Evolutionary conservation across 2,329 filamentous ascomycete species (phyloP).

Genomic region (Aspergillus terreus): DNA sequence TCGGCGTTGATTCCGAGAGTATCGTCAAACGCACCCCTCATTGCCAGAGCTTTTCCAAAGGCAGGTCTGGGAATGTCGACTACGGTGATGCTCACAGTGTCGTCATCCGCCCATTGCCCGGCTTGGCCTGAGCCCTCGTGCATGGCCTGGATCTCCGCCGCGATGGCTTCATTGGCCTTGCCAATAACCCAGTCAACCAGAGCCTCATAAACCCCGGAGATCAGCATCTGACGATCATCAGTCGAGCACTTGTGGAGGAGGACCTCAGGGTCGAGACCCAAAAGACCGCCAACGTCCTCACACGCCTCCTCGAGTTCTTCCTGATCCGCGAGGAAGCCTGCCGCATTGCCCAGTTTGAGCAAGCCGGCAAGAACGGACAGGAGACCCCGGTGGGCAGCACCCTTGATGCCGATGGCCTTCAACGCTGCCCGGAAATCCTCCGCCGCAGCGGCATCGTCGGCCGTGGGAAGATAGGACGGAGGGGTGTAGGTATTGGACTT

Average conservation of each 20-base stretch:
- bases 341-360: constrained; percentile 85
- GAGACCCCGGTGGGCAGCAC: constrained; percentile 72
- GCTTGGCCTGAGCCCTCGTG: constrained; percentile 52
- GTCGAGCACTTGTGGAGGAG: constrained; percentile 76
- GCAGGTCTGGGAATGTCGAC: constrained; percentile 77
- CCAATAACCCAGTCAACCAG: constrained; percentile 91
- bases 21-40: constrained; percentile 91
- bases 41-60: constrained; percentile 80
- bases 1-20: constrained; percentile 88
- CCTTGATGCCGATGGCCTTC: constrained; percentile 92
- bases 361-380: constrained; percentile 82
- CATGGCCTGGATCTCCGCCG: constrained; percentile 66
- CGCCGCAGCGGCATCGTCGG: constrained; percentile 85
- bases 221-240: constrained; percentile 75
- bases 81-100: constrained; percentile 84
- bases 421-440: constrained; percentile 87
- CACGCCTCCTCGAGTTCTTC: constrained; percentile 82
- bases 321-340: constrained; percentile 78
- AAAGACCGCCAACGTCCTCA: constrained; percentile 80
- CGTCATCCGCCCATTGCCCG: constrained; percentile 66
- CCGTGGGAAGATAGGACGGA: constrained; percentile 83
- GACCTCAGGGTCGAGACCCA: constrained; percentile 82
- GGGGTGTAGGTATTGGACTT: constrained; percentile 81
- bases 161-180: constrained; percentile 83
- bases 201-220: constrained; percentile 86